Evolutionary conservation across 306 rosid genomes (phyloP), one percentile per base, ranked within the genome.

Genomic region (Vigna angularis): DNA sequence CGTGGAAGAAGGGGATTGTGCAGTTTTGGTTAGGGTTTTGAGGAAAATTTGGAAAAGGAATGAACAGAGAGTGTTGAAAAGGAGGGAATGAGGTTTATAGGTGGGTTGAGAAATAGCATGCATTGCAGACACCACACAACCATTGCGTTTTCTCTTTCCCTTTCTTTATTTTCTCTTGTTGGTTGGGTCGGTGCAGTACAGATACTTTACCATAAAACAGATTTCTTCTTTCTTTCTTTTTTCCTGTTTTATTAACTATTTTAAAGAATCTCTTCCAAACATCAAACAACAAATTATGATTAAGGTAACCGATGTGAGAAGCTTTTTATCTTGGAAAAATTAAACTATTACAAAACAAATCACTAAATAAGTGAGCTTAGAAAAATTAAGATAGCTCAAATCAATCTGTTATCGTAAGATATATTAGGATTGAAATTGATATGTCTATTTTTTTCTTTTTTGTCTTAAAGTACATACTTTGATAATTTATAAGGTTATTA

Each of bases 1-100:
- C 59, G 79, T 13, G 48, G 40, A 22, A 10, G 26, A 40, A 6
- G 7, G 2, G 22, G 7, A 7, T 52, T 58, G 44, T 61, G 61
- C 59, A 14, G 62, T 42, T n/a, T 80, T 82, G 17, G 15, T 83
- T 83, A 89, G 90, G 93, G 88, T 78, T 85, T 79, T 74, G 78
- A 38, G 32, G 69, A 63, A 10, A 67, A 73, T 12, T 76, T 52
- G 30, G 71, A 26, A 61, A 45, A 66, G 30, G 18, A 74, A 30
- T 2, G 38, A 36, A 58, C 20, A 20, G 59, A 40, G 6, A 50
- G 66, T 7, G 72, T 66, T 44, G 56, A 9, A 10, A 75, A 12
- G 69, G 81, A 77, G 81, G 68, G 75, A 77, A 56, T 26, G 40
- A 66, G 52, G n/a, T 75, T 75, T 75, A 75, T 49, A 63, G 68